Base-by-base conservation (phyloP, 2,329 filamentous ascomycete species). In the Pseudogymnoascus sp. region DNA sequence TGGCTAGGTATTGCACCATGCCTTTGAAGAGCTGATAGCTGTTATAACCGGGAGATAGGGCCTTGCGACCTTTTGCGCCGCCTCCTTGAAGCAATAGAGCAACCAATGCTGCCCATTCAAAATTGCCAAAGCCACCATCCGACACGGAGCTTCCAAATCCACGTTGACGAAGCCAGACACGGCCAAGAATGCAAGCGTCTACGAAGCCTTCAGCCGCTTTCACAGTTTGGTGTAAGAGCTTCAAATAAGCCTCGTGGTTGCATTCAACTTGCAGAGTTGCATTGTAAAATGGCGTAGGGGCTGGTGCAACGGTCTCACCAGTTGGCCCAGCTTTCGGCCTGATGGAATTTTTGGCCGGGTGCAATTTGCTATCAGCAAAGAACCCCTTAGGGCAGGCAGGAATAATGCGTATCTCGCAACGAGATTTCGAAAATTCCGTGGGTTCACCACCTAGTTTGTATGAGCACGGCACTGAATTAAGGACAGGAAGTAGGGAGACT, bases 1-100 rank as follows among this genome's bases (percentile, higher is more conserved):
- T 81, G 1, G 88, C 84, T 15, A 99, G 76, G 65, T 92, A 94
- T 70, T 96, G 92, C n/a, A 99, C 76, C 1, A 86, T 85, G 2
- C 90, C 92, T 73, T 96, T 97, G 80, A 99, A 96, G 45, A 97
- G 79, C 72, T 97, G 92, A 21, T 92, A 94, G 72, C 88, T 88
- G 75, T 88, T 96, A 67, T 96, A 88, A 6, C 89, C 89, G 4
- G 83, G 79, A 5, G 91, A 90, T 13, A 97, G 78, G 5, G 89
- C 75, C 1, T 87, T 80, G 64, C 84, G 82, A 1, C 88, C 88
- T 62, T 85, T 86, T 5, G 83, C 81, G 5, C 85, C 87, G 23
- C 89, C 89, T n/a, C 82, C 83, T 71, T 90, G 85, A 39, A 97
- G 77, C 2, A 97, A 76, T 12, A 96, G 77, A 30, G 92, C 89